Percentiles rank a stretch among this genome's conserved stretches.
phyloP scores from a whole-genome alignment of 2,329 filamentous ascomycete genomes.

The Teratosphaeria viscida region DNA sequence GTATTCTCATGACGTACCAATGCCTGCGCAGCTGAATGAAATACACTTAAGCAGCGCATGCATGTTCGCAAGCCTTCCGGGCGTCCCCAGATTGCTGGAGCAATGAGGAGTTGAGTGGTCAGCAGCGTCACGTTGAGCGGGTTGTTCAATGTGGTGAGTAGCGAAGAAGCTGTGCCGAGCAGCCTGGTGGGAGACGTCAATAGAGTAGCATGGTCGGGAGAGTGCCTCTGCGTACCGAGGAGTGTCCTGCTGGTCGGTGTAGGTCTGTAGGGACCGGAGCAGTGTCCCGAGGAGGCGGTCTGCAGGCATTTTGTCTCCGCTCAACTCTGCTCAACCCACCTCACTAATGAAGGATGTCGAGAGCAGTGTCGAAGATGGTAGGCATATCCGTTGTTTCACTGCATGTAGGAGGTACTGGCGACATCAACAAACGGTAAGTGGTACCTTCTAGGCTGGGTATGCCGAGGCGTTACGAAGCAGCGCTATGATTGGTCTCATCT shows the following conservation, averaged over 20 bases:
- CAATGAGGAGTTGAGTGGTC: slow-evolving; percentile 60
- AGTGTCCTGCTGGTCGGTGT: slow-evolving; percentile 49
- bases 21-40: slow-evolving; percentile 55
- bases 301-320: slow-evolving; percentile 47
- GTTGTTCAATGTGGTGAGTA: slow-evolving; percentile 61
- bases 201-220: slow-evolving; percentile 1
- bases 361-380: not conserved
- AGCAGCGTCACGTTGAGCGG: slow-evolving; percentile 64
- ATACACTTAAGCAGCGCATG: slow-evolving; percentile 58
- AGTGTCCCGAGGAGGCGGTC: slow-evolving; percentile 58
- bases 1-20: slow-evolving; percentile 40
- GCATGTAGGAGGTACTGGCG: not conserved
- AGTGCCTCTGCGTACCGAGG: slow-evolving; percentile 38
- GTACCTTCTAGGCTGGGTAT: not conserved
- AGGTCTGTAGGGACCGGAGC: slow-evolving; percentile 51
- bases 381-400: not conserved
- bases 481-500: not conserved
- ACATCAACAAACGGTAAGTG: not conserved
- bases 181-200: slow-evolving; percentile 26
- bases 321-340: not conserved
- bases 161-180: slow-evolving; percentile 55
- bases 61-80: slow-evolving; percentile 53
- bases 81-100: slow-evolving; percentile 60
- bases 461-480: not conserved
- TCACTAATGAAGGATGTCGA: not conserved